These are phyloP conservation scores for Populus nigra DNA, from an alignment of 345 rosid genomes.

Conservation along the genomic window DNA sequence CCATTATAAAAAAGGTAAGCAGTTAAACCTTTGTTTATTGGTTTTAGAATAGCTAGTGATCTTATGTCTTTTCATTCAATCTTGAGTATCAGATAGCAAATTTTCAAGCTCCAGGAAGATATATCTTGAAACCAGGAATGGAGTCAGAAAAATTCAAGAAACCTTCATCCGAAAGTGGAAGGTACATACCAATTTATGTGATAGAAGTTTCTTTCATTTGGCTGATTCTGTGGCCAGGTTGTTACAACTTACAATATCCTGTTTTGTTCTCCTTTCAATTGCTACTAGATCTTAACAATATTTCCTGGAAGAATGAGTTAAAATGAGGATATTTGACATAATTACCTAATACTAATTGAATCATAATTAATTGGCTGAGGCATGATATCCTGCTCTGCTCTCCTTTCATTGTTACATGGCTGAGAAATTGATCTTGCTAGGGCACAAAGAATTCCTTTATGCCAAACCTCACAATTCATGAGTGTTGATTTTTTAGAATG, in stretches of 20 bases:
- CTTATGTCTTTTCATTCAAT: slow-evolving; percentile 29
- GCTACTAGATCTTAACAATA: slow-evolving; percentile 2
- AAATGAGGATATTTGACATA: background rate
- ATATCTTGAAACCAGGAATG: slow-evolving; percentile 64
- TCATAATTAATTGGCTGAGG: background rate
- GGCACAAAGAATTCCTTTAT: too few relatives aligned
- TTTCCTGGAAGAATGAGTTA: background rate
- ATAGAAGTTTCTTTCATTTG: slow-evolving; percentile 13
- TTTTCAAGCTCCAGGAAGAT: slow-evolving; percentile 77
- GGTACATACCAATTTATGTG: slow-evolving; percentile 42
- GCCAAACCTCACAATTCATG: too few relatives aligned
- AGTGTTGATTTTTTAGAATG: background rate
- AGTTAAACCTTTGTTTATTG: slow-evolving; percentile 24
- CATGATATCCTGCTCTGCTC: background rate
- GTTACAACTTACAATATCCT: background rate
- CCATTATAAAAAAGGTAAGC: slow-evolving; percentile 66
- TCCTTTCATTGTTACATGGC: too few relatives aligned
- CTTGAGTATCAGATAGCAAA: slow-evolving; percentile 67
- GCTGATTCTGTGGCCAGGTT: background rate
- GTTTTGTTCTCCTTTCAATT: slow-evolving; percentile 3
- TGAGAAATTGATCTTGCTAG: too few relatives aligned
- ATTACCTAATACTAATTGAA: too few relatives aligned
- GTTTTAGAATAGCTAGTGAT: slow-evolving; percentile 17
- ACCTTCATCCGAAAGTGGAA: slow-evolving; percentile 63
- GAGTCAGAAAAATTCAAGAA: slow-evolving; percentile 63